These are phyloP conservation scores for California macrophylla DNA, from an alignment of 441 rosid species.

Conservation along the genomic window DNA sequence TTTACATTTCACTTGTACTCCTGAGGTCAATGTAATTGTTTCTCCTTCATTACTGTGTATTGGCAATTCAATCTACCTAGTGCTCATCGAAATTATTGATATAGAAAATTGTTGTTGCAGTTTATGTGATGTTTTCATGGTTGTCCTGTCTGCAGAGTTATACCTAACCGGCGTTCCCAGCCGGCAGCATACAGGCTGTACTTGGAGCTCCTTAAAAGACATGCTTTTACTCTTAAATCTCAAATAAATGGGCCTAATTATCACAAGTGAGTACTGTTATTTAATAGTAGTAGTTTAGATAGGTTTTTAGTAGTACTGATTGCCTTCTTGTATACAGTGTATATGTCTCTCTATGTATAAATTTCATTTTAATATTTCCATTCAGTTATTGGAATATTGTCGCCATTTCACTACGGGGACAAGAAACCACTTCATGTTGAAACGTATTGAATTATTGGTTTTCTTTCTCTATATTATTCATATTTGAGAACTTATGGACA, in stretches of 20 bases:
- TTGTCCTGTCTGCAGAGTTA: conserved; percentile 33
- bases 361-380: too few relatives aligned
- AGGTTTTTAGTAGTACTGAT: too few relatives aligned
- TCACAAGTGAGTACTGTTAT: conserved; percentile 35
- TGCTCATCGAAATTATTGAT: too few relatives aligned
- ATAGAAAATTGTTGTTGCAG: not conserved
- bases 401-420: not conserved
- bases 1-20: not conserved
- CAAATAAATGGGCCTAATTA: conserved; percentile 39
- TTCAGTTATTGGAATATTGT: not conserved
- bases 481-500: not conserved
- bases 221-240: conserved; percentile 35
- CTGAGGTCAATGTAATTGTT: not conserved
- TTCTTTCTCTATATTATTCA: not conserved
- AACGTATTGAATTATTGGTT: not conserved
- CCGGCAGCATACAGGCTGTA: conserved; percentile 59
- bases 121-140: conserved; percentile 1
- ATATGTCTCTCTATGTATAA: not conserved
- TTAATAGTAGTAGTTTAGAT: not conserved
- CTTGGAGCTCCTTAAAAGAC: conserved; percentile 53
- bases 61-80: too few relatives aligned
- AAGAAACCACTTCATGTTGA: not conserved
- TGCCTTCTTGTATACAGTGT: not conserved
- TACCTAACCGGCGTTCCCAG: conserved; percentile 37
- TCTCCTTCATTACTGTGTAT: too few relatives aligned